Evolutionary conservation across 345 rosid species (phyloP), one percentile per base, ranked within the genome.

Genomic region (Heritiera fomes): DNA sequence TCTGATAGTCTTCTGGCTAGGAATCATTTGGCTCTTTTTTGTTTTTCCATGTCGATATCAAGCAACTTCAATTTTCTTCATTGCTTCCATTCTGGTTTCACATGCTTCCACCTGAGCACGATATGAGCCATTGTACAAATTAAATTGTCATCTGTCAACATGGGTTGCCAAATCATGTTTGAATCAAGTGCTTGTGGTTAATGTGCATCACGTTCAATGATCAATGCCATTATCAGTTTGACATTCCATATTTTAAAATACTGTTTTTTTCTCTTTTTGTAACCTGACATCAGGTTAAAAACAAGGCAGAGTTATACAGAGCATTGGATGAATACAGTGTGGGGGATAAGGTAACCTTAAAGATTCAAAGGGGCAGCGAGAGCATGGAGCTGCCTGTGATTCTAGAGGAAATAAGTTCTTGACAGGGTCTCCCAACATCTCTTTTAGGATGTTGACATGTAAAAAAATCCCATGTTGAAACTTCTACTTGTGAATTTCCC

Each of bases 291-390:
- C 87, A 95, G 99, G 96, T 95, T 77, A 95, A 86, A 77, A 89
- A 84, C 92, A 95, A 92, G 86, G 92, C 91, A 17, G 98, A 92
- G 80, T 58, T 93, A 75, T 79, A 82, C 87, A 91, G 82, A 86
- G 85, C 84, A 75, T 85, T 93, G 84, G 97, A 95, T 85, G 99
- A 93, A 61, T 93, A 91, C 80, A 91, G 34, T 43, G 92, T 90
- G 12, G 97, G 96, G 68, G 98, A 93, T 41, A 84, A 81, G 46
- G 97, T 95, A 60, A 78, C 49, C 15, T 83, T 93, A 71, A 88
- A 82, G 87, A 84, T 95, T 78, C 91, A 87, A 81, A 90, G 99
- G 75, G 92, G 94, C n/a, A 79, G 76, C 71, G 90, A 90, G 80
- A 86, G 69, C 77, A 74, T 93, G 83, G 93, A 90, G 77, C 79